These are phyloP conservation scores for Inga oerstediana DNA, from an alignment of 306 rosid genomes.

Conservation along the genomic window DNA sequence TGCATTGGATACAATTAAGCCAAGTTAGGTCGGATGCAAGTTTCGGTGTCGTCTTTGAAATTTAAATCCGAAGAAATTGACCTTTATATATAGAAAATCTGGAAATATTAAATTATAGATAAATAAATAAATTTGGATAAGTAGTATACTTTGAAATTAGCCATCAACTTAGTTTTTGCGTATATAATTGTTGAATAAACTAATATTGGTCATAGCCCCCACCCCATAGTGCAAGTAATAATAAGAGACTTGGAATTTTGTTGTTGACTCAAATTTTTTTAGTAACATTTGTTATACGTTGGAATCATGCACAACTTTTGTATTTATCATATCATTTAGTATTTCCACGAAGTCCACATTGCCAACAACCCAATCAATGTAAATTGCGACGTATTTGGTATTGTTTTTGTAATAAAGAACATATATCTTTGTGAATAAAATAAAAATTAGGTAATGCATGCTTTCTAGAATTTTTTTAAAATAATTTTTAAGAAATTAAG, in stretches of 20 bases:
- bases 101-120: constrained; percentile 1
- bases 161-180: not conserved
- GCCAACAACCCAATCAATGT: not conserved
- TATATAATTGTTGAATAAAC: not conserved
- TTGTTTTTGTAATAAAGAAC: not conserved
- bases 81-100: not conserved
- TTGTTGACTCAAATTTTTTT: constrained; percentile 9
- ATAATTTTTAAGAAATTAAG: not conserved
- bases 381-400: not conserved
- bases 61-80: constrained; percentile 27
- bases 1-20: not conserved
- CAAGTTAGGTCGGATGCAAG: constrained; percentile 16
- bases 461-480: not conserved
- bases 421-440: not conserved
- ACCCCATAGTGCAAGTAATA: not conserved
- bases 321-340: not conserved
- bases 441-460: not conserved
- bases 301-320: constrained; percentile 27
- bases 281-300: constrained; percentile 35
- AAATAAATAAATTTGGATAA: not conserved
- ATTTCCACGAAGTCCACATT: constrained; percentile 2
- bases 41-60: constrained; percentile 10
- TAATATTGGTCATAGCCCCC: not conserved
- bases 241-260: constrained; percentile 28
- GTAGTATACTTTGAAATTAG: not conserved